A percentile compares a stretch with the other conserved stretches of the same genome.
Evolutionary conservation across 179 eudicot species (phyloP).

Genomic region (Gypsophila paniculata): DNA sequence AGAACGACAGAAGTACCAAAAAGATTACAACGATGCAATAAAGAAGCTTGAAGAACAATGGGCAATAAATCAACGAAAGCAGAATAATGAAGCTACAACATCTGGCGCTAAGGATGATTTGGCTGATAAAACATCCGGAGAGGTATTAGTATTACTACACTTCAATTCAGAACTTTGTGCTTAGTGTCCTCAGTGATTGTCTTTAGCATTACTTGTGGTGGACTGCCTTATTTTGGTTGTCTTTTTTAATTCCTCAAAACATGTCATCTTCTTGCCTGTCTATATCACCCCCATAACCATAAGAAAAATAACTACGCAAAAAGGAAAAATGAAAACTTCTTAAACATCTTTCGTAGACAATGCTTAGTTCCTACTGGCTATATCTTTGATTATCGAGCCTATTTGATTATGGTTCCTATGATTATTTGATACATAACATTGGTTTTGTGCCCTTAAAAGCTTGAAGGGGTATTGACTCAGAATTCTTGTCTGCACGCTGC

Average conservation of each 20-base stretch:
- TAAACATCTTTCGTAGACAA: neutral
- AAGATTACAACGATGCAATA: constrained; percentile 57
- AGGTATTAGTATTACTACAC: constrained; percentile 33
- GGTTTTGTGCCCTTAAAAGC: neutral
- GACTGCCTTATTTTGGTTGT: no score
- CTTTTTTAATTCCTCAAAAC: neutral
- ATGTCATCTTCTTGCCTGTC: neutral
- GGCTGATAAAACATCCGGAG: constrained; percentile 32
- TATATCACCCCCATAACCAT: neutral
- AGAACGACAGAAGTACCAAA: constrained; percentile 54
- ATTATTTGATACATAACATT: no score
- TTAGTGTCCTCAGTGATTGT: neutral
- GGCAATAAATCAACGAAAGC: constrained; percentile 46
- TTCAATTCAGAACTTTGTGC: neutral
- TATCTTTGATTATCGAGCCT: neutral
- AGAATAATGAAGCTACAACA: constrained; percentile 36
- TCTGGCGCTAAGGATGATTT: constrained; percentile 35
- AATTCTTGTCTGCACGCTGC: neutral
- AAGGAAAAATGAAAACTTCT: neutral
- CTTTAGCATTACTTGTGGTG: neutral
- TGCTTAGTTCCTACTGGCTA: neutral
- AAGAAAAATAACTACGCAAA: neutral
- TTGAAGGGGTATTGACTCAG: neutral
- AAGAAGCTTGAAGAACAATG: constrained; percentile 73
- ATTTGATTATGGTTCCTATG: neutral